These are phyloP conservation scores for Skeletonema menzelii DNA, from an alignment of 108 stramenopile genomes.

Conservation along the genomic window DNA sequence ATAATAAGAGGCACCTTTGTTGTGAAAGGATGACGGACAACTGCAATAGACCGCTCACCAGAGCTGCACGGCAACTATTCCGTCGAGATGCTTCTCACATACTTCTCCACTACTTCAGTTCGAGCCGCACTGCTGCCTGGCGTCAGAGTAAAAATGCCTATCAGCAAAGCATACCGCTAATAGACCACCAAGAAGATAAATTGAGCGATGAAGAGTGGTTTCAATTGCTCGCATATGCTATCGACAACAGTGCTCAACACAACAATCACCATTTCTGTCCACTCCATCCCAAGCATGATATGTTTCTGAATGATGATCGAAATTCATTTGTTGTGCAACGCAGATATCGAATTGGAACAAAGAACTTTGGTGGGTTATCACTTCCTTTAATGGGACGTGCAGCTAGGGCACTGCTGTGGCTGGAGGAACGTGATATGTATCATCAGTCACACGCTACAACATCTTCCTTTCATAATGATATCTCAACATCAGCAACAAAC, in stretches of 20 bases:
- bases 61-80: slow-evolving; percentile 11
- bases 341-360: background rate
- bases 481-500: background rate
- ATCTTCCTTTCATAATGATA: background rate
- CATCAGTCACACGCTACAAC: background rate
- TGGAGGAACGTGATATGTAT: slow-evolving; percentile 9
- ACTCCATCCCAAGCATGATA: slow-evolving; percentile 12
- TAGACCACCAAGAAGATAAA: slow-evolving; percentile 4
- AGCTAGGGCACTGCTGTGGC: slow-evolving; percentile 1
- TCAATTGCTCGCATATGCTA: slow-evolving; percentile 8
- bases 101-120: slow-evolving; percentile 8
- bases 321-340: slow-evolving; percentile 7
- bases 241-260: background rate
- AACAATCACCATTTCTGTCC: background rate
- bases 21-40: background rate
- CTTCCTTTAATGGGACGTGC: slow-evolving; percentile 1
- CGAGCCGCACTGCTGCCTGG: background rate
- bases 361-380: slow-evolving; percentile 9
- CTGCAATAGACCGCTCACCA: background rate
- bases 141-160: background rate
- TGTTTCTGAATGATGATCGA: slow-evolving; percentile 1
- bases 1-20: too few species aligned
- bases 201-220: slow-evolving; percentile 14
- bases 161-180: background rate
- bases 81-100: background rate